Percentiles rank a stretch among this genome's conserved stretches.
phyloP scores from a whole-genome alignment of 768 basidiomycete genomes.

The Psilocybe azurescens region DNA sequence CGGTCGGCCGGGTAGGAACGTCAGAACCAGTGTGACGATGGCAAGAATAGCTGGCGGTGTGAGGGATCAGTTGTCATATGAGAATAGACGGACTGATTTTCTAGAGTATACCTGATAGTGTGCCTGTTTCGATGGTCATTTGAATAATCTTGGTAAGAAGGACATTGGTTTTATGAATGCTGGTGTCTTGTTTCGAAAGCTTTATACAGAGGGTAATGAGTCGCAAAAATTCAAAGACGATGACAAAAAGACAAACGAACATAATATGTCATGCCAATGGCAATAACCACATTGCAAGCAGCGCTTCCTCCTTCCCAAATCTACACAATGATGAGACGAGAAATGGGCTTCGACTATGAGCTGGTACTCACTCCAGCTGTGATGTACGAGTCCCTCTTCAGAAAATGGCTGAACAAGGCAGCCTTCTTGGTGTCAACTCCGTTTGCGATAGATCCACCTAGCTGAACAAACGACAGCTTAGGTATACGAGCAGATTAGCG shows the following conservation, averaged over 20 bases:
- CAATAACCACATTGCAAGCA: conserved; percentile 20
- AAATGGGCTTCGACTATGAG: background rate
- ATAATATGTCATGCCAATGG: conserved; percentile 19
- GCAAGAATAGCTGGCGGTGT: conserved; percentile 14
- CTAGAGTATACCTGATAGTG: conserved; percentile 8
- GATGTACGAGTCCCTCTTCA: conserved; percentile 10
- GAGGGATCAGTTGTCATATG: background rate
- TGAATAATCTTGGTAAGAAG: conserved; percentile 15
- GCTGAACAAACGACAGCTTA: conserved; percentile 16
- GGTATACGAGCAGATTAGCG: background rate
- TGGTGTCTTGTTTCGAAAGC: conserved; percentile 8
- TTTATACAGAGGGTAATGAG: background rate
- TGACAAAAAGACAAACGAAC: conserved; percentile 1
- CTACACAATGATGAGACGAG: conserved; percentile 1
- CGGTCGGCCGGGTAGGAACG: conserved; percentile 15
- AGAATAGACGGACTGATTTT: background rate
- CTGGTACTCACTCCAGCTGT: conserved; percentile 17
- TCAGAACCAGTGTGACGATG: conserved; percentile 11
- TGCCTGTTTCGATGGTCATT: conserved; percentile 19
- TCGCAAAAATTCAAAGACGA: background rate
- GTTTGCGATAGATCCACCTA: conserved; percentile 18
- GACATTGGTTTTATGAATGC: conserved; percentile 6
- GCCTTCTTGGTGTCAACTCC: conserved; percentile 20
- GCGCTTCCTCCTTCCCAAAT: conserved; percentile 24
- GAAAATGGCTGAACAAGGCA: conserved; percentile 16